These are phyloP conservation scores for Pyrenophora tritici-repentis DNA, from an alignment of 2,329 filamentous ascomycete species.

Conservation along the genomic window DNA sequence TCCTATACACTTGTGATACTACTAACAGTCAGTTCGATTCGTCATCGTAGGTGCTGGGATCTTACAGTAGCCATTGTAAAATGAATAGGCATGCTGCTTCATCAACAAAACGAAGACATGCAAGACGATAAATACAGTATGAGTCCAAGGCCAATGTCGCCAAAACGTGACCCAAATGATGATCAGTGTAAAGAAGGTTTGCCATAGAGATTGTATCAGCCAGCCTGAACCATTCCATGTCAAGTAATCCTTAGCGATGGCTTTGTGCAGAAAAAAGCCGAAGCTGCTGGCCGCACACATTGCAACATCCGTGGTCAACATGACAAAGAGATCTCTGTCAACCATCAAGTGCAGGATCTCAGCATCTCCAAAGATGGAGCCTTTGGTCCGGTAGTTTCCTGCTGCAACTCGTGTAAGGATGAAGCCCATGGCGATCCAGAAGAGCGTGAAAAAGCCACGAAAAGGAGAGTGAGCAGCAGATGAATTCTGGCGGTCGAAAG, in stretches of 20 bases:
- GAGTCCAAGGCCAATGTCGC: slow-evolving; percentile 81
- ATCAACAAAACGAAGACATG: slow-evolving; percentile 78
- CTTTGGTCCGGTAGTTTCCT: slow-evolving; percentile 70
- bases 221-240: slow-evolving; percentile 72
- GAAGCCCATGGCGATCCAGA: slow-evolving; percentile 73
- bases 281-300: slow-evolving; percentile 71
- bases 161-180: slow-evolving; percentile 70
- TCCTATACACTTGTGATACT: slow-evolving; percentile 57
- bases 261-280: slow-evolving; percentile 67
- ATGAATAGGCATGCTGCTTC: slow-evolving; percentile 82
- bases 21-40: neutral
- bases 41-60: neutral
- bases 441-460: slow-evolving; percentile 78
- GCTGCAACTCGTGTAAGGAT: slow-evolving; percentile 69
- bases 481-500: slow-evolving; percentile 75
- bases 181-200: slow-evolving; percentile 65
- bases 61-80: slow-evolving; percentile 73
- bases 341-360: slow-evolving; percentile 75
- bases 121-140: slow-evolving; percentile 76
- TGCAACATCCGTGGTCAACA: slow-evolving; percentile 67
- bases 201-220: slow-evolving; percentile 77
- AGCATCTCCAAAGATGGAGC: slow-evolving; percentile 70
- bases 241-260: slow-evolving; percentile 63
- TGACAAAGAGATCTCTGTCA: slow-evolving; percentile 56
- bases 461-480: slow-evolving; percentile 70